phyloP scores from a whole-genome alignment of 768 basidiomycete genomes.

The Favolaschia claudopus region DNA sequence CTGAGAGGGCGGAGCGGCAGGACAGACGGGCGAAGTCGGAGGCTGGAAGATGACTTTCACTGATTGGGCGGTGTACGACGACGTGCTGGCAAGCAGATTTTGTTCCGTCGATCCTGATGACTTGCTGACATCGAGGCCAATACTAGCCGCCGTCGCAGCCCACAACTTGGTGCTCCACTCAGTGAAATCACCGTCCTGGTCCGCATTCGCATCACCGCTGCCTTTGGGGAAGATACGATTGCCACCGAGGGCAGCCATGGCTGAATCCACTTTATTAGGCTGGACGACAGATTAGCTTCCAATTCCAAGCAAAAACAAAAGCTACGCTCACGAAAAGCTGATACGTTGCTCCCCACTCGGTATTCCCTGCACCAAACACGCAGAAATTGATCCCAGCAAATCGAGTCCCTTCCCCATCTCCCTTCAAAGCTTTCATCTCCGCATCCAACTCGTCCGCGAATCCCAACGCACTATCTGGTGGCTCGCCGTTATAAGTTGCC shows the following conservation, averaged over 20 bases:
- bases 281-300: neutral
- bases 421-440: constrained; percentile 23
- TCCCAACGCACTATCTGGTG: constrained; percentile 14
- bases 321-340: constrained; percentile 20
- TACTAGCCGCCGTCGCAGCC: constrained; percentile 23
- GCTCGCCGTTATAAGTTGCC: constrained; percentile 27
- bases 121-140: constrained; percentile 16
- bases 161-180: constrained; percentile 18
- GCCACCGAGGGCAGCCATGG: constrained; percentile 19
- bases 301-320: too few species aligned
- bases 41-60: constrained; percentile 18
- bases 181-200: constrained; percentile 23
- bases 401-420: neutral
- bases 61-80: neutral
- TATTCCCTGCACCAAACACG: constrained; percentile 25
- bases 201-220: constrained; percentile 19
- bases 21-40: neutral
- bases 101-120: neutral
- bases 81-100: constrained; percentile 5
- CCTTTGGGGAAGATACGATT: constrained; percentile 26
- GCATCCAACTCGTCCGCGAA: constrained; percentile 18
- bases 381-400: constrained; percentile 22
- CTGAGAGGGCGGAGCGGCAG: too few species aligned
- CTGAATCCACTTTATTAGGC: constrained; percentile 24
- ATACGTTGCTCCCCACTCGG: constrained; percentile 23